These are phyloP conservation scores for Trypanosomatidae sp. DNA, from an alignment of 208 protist genomes.

Conservation along the genomic window DNA sequence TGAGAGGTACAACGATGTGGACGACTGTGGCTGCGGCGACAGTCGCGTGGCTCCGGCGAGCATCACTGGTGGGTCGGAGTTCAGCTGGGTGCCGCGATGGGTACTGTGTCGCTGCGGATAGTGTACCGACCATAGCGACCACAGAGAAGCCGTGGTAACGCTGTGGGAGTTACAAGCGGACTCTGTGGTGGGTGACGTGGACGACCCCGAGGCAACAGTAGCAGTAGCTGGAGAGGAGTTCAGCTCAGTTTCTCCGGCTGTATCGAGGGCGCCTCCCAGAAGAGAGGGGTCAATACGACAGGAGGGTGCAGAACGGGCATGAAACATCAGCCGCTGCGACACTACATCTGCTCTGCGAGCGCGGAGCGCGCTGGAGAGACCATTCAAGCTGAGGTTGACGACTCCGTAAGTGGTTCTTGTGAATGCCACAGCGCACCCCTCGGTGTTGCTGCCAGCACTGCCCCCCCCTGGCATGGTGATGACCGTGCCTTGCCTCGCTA, in stretches of 20 bases:
- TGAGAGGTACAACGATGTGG: background rate
- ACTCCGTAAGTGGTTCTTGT: slow-evolving; percentile 14
- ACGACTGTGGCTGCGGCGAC: background rate
- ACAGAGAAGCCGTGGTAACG: background rate
- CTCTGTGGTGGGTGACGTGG: background rate
- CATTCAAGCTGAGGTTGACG: slow-evolving; percentile 20
- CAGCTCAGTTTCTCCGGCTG: background rate
- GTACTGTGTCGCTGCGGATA: slow-evolving; percentile 24
- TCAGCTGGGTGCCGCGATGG: slow-evolving; percentile 17
- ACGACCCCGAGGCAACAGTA: background rate
- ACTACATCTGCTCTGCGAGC: slow-evolving; percentile 21
- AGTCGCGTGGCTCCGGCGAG: background rate
- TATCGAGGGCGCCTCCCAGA: slow-evolving; percentile 3
- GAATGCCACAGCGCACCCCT: slow-evolving; percentile 17
- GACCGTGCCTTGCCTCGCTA: slow-evolving; percentile 17
- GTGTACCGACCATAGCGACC: background rate
- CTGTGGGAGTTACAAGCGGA: no score
- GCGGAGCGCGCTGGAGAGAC: slow-evolving; percentile 25
- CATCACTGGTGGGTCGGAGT: background rate
- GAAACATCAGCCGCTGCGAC: slow-evolving; percentile 19
- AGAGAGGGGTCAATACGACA: slow-evolving; percentile 6
- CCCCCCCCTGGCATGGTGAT: slow-evolving; percentile 2
- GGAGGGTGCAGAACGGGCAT: slow-evolving; percentile 19
- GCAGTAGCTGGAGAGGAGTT: background rate
- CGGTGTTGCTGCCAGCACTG: background rate